Conservation (phyloP, 2,329 filamentous ascomycete species). For the Mollisia scopiformis region DNA sequence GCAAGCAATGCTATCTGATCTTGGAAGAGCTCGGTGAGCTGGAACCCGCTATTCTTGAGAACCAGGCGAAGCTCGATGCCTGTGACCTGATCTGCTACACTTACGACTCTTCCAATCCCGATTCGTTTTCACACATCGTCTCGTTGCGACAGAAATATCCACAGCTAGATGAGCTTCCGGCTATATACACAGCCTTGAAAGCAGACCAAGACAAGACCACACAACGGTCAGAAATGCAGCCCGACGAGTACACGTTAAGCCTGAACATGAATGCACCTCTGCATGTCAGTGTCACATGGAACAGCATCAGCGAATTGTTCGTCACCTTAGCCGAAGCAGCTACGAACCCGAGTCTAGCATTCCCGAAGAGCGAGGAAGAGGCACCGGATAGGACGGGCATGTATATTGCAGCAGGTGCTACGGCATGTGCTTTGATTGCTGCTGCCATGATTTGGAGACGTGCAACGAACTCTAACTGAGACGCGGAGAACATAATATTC, state of each 20-base stretch:
- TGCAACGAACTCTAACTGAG: constrained; percentile 34
- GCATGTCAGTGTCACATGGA: constrained; percentile 95
- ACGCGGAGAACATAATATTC: background rate
- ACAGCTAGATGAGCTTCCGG: constrained; percentile 85
- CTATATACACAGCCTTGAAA: constrained; percentile 91
- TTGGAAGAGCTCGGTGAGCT: constrained; percentile 92
- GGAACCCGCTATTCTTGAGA: constrained; percentile 94
- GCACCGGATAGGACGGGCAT: constrained; percentile 80
- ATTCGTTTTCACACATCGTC: constrained; percentile 92
- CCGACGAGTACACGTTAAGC: constrained; percentile 84
- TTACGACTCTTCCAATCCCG: constrained; percentile 95
- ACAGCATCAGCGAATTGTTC: constrained; percentile 91
- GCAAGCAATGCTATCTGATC: constrained; percentile 96
- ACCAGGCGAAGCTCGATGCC: constrained; percentile 84
- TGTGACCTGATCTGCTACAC: constrained; percentile 95
- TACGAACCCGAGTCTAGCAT: constrained; percentile 84
- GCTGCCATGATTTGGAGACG: constrained; percentile 67
- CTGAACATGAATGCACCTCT: constrained; percentile 89
- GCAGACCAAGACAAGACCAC: constrained; percentile 96
- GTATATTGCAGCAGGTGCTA: constrained; percentile 82
- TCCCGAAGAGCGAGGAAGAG: constrained; percentile 88
- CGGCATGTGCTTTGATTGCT: constrained; percentile 63
- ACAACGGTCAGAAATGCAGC: constrained; percentile 88
- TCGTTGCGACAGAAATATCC: constrained; percentile 77
- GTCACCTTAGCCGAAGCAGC: constrained; percentile 89